Evolutionary conservation across 257 asterid genomes (phyloP), one percentile per base, ranked within the genome.

Genomic region (Nemophila menziesii): DNA sequence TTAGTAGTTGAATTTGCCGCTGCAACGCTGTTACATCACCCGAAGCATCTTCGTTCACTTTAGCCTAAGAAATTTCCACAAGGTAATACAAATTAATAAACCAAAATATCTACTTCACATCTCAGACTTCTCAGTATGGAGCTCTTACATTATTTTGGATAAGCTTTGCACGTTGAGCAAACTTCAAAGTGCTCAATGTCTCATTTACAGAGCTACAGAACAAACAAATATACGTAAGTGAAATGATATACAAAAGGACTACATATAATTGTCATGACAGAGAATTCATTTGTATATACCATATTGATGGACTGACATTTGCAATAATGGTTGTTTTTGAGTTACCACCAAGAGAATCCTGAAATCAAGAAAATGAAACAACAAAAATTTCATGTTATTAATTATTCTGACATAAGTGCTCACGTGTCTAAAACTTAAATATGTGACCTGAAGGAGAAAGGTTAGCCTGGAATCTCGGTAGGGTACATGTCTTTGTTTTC

Each of bases 261-360:
- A 13, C 18, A 5, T 11, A 51, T 26, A 21, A 39, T 14, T 11
- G 39, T 53, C 44, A 50, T n/a, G 40, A 6, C 5, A 22, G 24
- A 29, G 39, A 41, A 24, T 11, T 39, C 41, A 33, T 23, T 46
- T 36, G n/a, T 64, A 5, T n/a, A n/a, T 79, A 84, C 93, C 95
- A 65, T 45, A 64, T 58, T 51, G 92, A 84, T 55, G 95, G 80
- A 75, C 92, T 84, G 74, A 80, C 79, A 63, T 73, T 84, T 43
- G 93, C 93, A 56, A 84, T 84, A 17, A 84, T 77, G 60, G 90
- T 55, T 8, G 93, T 84, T 62, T 84, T 84, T 34, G 95, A 84
- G 60, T 84, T 84, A 50, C 95, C 92, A 49, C 95, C 95, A 22
- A 83, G 86, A 54, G 95, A 83, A 67, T 83, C 95, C 95, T 83